Base-by-base conservation (phyloP, 129 eudicot species). In the Scalesia atractyloides region DNA sequence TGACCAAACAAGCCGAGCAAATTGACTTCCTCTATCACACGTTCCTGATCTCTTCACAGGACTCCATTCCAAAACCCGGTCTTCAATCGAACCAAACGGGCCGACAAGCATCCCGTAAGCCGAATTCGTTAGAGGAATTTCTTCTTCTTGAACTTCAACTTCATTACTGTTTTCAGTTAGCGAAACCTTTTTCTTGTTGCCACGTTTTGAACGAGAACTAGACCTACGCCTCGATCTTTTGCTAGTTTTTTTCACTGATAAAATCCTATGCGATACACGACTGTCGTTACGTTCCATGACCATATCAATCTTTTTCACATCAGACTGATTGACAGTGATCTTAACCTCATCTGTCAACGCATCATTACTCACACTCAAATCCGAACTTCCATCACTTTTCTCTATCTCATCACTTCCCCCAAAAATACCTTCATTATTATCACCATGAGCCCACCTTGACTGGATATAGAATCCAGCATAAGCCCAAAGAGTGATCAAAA, bases 391-490 rank as follows among this genome's bases (percentile, higher is more conserved):
- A 74, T 70, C 76, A 44, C 74, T 78, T 10, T 72, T 75, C 12
- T 72, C 84, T 30, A 78, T 54, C n/a, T 62, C 49, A 26, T 79
- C 82, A 53, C 48, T 81, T 24, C 87, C 96, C 33, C 93, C 96
- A 72, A 86, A 88, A 15, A 86, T 84, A 48, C 86, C 92, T 43
- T 88, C 99, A 79, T 87, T 80, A 52, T 94, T 90, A 77, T 94
- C 91, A 19, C 94, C 96, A 80, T 94, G 97, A 20, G 97, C 97
- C 97, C 97, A 91, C 76, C 89, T 91, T 4, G 97, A 91, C 79
- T 94, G 99, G 20, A 90, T 46, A 77, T 86, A 90, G 68, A 94
- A 94, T 49, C 96, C 97, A 64, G 84, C 97, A 80, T 94, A 94
- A 49, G 96, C 87, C 99, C 99, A 94, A 68, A 94, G 89, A 75